A percentile compares a stretch with the other conserved stretches of the same genome.
These are phyloP conservation scores for Blastobotrys chiropterorum DNA, from an alignment of 805 yeast species.

Conservation along the genomic window DNA sequence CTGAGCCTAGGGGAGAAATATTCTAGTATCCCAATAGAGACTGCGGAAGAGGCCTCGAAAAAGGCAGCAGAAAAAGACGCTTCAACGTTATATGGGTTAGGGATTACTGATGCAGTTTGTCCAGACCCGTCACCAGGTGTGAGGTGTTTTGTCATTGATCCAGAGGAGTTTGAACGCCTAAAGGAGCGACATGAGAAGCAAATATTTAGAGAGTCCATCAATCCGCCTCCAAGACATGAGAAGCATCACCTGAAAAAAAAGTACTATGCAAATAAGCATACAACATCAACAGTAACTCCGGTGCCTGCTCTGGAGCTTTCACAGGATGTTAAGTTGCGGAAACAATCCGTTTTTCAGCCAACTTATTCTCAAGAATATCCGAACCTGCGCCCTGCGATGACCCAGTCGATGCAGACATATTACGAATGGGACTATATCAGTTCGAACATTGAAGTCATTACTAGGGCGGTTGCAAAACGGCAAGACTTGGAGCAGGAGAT, in stretches of 20 bases:
- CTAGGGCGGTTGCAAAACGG: slow-evolving; percentile 1
- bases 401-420: not conserved
- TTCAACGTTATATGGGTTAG: too few species aligned
- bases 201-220: not conserved
- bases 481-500: slow-evolving; percentile 6
- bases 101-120: not conserved
- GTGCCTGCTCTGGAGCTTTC: not conserved
- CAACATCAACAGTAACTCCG: not conserved
- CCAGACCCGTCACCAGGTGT: not conserved
- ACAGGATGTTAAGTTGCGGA: not conserved
- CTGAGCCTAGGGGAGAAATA: not conserved
- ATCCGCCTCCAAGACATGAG: not conserved
- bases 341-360: not conserved
- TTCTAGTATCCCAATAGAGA: not conserved
- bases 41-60: not conserved
- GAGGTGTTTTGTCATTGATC: not conserved
- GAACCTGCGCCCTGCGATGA: not conserved
- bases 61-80: not conserved
- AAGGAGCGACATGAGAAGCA: not conserved
- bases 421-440: slow-evolving; percentile 15
- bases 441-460: slow-evolving; percentile 9
- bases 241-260: not conserved
- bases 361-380: not conserved
- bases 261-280: not conserved
- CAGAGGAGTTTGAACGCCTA: not conserved